Conservation (phyloP, 768 basidiomycete species). For the Collybia sp. region DNA sequence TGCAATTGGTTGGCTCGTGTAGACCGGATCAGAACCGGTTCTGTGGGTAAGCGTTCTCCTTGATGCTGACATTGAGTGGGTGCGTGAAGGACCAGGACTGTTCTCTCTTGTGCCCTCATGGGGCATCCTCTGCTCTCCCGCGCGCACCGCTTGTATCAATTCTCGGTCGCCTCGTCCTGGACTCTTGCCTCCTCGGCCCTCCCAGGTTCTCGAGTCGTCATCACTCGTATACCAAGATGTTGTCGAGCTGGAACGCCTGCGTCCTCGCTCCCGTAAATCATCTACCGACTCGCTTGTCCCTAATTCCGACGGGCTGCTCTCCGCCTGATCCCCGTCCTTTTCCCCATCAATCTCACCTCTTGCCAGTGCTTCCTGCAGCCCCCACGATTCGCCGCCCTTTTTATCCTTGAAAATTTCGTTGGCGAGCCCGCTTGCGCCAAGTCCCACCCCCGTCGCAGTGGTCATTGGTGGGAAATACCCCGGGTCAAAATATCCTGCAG, state of each 20-base stretch:
- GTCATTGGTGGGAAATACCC: slow-evolving; percentile 31
- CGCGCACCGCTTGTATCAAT: not conserved
- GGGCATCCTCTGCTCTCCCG: not conserved
- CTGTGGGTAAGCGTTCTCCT: slow-evolving; percentile 6
- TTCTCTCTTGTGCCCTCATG: slow-evolving; percentile 1
- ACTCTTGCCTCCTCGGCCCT: slow-evolving; percentile 4
- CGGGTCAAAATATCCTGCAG: slow-evolving; percentile 39
- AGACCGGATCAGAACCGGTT: not conserved
- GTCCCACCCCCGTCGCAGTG: slow-evolving; percentile 1
- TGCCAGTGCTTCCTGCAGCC: no score
- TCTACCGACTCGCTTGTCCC: slow-evolving; percentile 1
- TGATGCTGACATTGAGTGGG: slow-evolving; percentile 14
- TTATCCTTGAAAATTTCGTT: slow-evolving; percentile 24
- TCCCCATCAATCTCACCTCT: no score
- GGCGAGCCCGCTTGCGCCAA: slow-evolving; percentile 19
- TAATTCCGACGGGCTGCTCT: not conserved
- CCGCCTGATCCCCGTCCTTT: not conserved
- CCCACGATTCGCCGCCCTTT: no score
- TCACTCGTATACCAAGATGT: slow-evolving; percentile 5
- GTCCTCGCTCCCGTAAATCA: slow-evolving; percentile 1
- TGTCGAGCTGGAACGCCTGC: slow-evolving; percentile 4
- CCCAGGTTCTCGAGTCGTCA: slow-evolving; percentile 7
- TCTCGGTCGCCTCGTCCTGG: not conserved
- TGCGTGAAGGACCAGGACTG: slow-evolving; percentile 5
- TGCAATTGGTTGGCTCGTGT: not conserved